These are phyloP conservation scores for Rhodotorula mucilaginosa DNA, from an alignment of 1,284 basidiomycete species.

Conservation along the genomic window DNA sequence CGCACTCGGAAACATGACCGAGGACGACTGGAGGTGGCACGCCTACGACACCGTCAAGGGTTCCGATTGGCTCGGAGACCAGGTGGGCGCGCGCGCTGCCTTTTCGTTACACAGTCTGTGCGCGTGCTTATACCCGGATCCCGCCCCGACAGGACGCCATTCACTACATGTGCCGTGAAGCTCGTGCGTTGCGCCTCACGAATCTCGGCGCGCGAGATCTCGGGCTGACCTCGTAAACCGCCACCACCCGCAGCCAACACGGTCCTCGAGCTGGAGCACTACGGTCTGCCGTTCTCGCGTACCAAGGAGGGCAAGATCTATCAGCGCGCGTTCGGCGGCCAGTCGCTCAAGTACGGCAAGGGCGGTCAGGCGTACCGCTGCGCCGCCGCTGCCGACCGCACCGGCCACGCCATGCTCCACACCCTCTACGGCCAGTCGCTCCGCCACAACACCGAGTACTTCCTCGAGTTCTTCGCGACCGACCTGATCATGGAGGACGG, in stretches of 20 bases:
- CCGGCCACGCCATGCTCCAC: slow-evolving; percentile 97
- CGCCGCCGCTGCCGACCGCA: slow-evolving; percentile 97
- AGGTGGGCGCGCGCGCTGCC: slow-evolving; percentile 61
- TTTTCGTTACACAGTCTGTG: too few species aligned
- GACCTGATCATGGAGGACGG: slow-evolving; percentile 99
- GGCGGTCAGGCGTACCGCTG: slow-evolving; percentile 99
- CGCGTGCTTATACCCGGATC: too few species aligned
- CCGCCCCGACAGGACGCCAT: slow-evolving; percentile 63
- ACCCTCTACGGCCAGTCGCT: slow-evolving; percentile 94
- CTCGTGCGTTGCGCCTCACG: slow-evolving; percentile 13
- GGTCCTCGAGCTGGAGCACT: slow-evolving; percentile 82
- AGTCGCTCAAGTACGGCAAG: slow-evolving; percentile 95
- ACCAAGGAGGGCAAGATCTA: slow-evolving; percentile 99
- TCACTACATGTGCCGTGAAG: slow-evolving; percentile 43
- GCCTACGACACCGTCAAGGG: slow-evolving; percentile 99
- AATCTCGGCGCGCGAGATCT: too few species aligned
- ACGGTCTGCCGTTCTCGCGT: slow-evolving; percentile 96
- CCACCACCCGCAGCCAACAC: slow-evolving; percentile 15
- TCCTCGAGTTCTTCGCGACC: slow-evolving; percentile 97
- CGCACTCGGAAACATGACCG: slow-evolving; percentile 97
- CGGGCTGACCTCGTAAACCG: too few species aligned
- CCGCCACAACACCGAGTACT: slow-evolving; percentile 99
- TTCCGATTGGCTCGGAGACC: slow-evolving; percentile 99
- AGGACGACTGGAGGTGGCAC: slow-evolving; percentile 85
- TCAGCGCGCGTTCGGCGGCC: slow-evolving; percentile 98